phyloP scores from a whole-genome alignment of 495 filamentous ascomycete species.

The Aspergillus indologenus region DNA sequence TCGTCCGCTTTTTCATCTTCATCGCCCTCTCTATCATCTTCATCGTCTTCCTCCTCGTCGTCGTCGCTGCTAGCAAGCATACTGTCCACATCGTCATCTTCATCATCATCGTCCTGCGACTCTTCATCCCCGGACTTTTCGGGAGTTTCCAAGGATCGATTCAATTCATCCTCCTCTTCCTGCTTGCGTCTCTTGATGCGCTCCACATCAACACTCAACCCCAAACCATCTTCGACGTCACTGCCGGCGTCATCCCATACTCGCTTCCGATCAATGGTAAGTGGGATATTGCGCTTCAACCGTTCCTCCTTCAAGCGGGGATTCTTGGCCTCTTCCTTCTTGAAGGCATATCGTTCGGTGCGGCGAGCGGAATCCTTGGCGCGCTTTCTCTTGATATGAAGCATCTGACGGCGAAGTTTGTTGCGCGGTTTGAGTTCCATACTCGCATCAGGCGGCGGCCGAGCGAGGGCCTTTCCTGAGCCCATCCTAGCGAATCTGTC shows the following conservation, averaged over 20 bases:
- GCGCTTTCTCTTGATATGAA: constrained; percentile 77
- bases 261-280: constrained; percentile 83
- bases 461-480: constrained; percentile 19
- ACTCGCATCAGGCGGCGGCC: constrained; percentile 29
- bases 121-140: constrained; percentile 49
- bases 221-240: constrained; percentile 57
- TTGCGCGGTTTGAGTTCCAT: constrained; percentile 49
- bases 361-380: constrained; percentile 66
- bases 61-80: constrained; percentile 37
- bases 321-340: constrained; percentile 80
- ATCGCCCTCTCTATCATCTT: constrained; percentile 34
- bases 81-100: constrained; percentile 54
- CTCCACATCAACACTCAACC: constrained; percentile 73
- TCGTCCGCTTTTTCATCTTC: constrained; percentile 42
- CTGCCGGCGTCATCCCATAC: constrained; percentile 90
- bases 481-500: constrained; percentile 16
- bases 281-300: constrained; percentile 71
- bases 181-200: constrained; percentile 68
- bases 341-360: constrained; percentile 70
- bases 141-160: constrained; percentile 32
- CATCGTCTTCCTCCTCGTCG: constrained; percentile 44
- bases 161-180: constrained; percentile 57
- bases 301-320: constrained; percentile 70
- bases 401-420: constrained; percentile 69
- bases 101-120: constrained; percentile 52